A percentile compares a stretch with the other conserved stretches of the same genome.
These are phyloP conservation scores for Xylaria sp. DNA, from an alignment of 2,329 filamentous ascomycete genomes.

Conservation along the genomic window DNA sequence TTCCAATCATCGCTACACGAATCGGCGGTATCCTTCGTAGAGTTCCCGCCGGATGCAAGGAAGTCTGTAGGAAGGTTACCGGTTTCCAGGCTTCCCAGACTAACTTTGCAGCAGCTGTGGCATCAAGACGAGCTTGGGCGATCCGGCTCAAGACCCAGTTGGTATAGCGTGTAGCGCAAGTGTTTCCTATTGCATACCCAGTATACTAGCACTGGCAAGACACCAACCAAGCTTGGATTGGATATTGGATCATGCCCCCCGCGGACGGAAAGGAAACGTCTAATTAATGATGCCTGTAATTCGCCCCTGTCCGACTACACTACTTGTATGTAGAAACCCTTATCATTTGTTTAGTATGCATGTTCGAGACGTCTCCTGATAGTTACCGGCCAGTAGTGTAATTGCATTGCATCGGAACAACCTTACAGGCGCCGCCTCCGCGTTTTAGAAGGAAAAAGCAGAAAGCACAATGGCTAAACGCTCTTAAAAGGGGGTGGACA, in stretches of 20 bases:
- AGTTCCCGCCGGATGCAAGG: not conserved
- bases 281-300: conserved; percentile 25
- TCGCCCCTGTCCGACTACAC: conserved; percentile 26
- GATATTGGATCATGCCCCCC: conserved; percentile 10
- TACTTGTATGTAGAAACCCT: conserved; percentile 15
- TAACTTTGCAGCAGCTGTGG: conserved; percentile 5
- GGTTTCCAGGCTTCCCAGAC: conserved; percentile 16
- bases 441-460: conserved; percentile 6
- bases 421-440: conserved; percentile 29
- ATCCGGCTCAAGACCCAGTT: conserved; percentile 22
- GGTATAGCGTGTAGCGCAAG: not conserved
- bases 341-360: conserved; percentile 31
- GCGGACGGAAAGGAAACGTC: conserved; percentile 20
- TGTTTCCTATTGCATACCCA: not conserved
- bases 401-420: conserved; percentile 26
- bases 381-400: conserved; percentile 30
- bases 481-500: conserved; percentile 22
- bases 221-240: not conserved
- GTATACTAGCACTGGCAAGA: not conserved
- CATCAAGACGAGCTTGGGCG: conserved; percentile 11
- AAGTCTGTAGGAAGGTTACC: conserved; percentile 18
- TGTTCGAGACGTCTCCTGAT: conserved; percentile 33
- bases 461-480: conserved; percentile 23
- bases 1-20: conserved; percentile 9
- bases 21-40: not conserved